Conservation (phyloP, 257 asterid genomes). For the Salvia miltiorrhiza region DNA sequence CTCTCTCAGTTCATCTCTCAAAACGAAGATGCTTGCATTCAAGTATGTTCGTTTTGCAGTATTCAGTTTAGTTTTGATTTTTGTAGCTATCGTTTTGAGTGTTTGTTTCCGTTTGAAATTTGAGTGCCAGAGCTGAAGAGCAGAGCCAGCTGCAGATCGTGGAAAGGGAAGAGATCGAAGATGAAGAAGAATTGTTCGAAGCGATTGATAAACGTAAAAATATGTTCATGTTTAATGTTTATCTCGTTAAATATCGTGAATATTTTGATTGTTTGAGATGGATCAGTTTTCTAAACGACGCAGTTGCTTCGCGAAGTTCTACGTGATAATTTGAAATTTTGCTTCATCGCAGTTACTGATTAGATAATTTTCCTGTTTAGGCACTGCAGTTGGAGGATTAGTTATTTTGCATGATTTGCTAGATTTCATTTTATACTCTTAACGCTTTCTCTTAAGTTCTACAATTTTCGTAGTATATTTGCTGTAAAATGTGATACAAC, state of each 20-base stretch:
- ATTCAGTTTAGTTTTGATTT: background rate
- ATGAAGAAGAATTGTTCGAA: slow-evolving; percentile 93
- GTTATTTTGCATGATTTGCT: background rate
- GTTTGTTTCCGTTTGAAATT: slow-evolving; percentile 14
- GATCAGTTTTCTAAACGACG: background rate
- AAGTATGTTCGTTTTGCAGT: slow-evolving; percentile 41
- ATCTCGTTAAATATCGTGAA: slow-evolving; percentile 6
- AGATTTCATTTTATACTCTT: background rate
- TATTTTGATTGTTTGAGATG: background rate
- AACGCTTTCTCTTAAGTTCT: background rate
- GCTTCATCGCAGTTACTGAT: background rate
- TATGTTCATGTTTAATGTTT: background rate
- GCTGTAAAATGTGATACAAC: background rate
- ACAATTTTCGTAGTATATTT: background rate
- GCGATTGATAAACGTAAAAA: slow-evolving; percentile 82
- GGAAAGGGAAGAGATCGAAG: slow-evolving; percentile 84
- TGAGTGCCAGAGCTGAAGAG: slow-evolving; percentile 73
- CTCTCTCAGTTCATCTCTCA: slow-evolving; percentile 14
- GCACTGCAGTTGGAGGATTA: background rate
- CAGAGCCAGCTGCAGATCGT: slow-evolving; percentile 87
- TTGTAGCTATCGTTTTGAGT: background rate
- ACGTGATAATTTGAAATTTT: background rate
- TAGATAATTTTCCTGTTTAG: background rate
- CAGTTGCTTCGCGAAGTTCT: background rate
- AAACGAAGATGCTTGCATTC: slow-evolving; percentile 58